These are phyloP conservation scores for Davidsoniella australis DNA, from an alignment of 2,329 filamentous ascomycete species.

Conservation along the genomic window DNA sequence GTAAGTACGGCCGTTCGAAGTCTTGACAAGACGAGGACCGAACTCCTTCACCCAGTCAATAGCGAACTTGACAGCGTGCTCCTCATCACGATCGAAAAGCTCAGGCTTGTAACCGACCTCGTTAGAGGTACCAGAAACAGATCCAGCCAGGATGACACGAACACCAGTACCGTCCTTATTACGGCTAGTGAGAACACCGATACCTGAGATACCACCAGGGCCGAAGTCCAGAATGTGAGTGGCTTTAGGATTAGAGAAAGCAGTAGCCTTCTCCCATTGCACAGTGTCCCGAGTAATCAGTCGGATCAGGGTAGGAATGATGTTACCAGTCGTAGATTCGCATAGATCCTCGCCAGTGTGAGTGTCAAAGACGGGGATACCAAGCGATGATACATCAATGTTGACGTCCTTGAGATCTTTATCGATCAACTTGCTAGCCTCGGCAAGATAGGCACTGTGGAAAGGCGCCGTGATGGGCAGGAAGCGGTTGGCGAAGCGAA, in stretches of 20 bases:
- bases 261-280: slow-evolving; percentile 88
- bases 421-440: slow-evolving; percentile 67
- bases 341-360: slow-evolving; percentile 76
- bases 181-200: slow-evolving; percentile 89
- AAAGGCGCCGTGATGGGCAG: slow-evolving; percentile 94
- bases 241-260: slow-evolving; percentile 73
- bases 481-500: slow-evolving; percentile 93
- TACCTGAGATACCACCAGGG: slow-evolving; percentile 87
- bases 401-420: slow-evolving; percentile 71
- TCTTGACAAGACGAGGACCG: slow-evolving; percentile 81
- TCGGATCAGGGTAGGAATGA: slow-evolving; percentile 72
- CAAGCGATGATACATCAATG: slow-evolving; percentile 57
- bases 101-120: slow-evolving; percentile 98
- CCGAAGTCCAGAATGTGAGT: slow-evolving; percentile 96
- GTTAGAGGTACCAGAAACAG: slow-evolving; percentile 74
- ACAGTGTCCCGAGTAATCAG: slow-evolving; percentile 92
- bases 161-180: slow-evolving; percentile 99
- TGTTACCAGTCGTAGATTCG: slow-evolving; percentile 50
- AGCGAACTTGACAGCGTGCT: slow-evolving; percentile 86
- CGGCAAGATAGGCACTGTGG: slow-evolving; percentile 83
- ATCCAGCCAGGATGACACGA: slow-evolving; percentile 82
- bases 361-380: slow-evolving; percentile 79
- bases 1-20: slow-evolving; percentile 72
- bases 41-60: slow-evolving; percentile 97
- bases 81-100: slow-evolving; percentile 88